Conservation (phyloP, 73 alveolate genomes). For the Diophrys appendiculata region DNA sequence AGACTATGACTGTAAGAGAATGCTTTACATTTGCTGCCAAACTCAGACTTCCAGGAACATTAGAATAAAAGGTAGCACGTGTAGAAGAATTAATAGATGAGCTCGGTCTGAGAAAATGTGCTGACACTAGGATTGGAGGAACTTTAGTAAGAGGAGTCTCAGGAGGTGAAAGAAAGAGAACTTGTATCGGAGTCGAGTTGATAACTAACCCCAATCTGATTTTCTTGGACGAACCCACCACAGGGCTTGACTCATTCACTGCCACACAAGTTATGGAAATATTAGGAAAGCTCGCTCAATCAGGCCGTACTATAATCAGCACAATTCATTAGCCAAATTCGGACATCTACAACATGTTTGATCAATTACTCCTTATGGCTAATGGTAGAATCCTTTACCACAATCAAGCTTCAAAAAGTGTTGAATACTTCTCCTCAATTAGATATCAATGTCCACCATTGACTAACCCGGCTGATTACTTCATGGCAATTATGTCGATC, state of each 20-base stretch:
- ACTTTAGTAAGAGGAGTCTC: constrained; percentile 74
- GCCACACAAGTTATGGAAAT: constrained; percentile 70
- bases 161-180: constrained; percentile 89
- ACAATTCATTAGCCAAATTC: constrained; percentile 91
- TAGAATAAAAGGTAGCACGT: constrained; percentile 46
- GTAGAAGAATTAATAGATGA: constrained; percentile 71
- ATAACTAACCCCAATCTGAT: constrained; percentile 82
- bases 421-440: constrained; percentile 65
- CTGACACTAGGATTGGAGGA: constrained; percentile 79
- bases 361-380: constrained; percentile 65
- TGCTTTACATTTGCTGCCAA: constrained; percentile 67
- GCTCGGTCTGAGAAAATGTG: constrained; percentile 73
- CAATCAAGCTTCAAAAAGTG: constrained; percentile 66
- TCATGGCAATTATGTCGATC: constrained; percentile 27
- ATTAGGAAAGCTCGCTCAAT: constrained; percentile 54
- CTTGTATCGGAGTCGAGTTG: constrained; percentile 85
- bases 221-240: constrained; percentile 88
- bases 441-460: constrained; percentile 46
- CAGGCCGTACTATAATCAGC: constrained; percentile 76
- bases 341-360: constrained; percentile 74
- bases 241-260: constrained; percentile 84
- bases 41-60: constrained; percentile 49
- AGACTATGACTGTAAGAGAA: constrained; percentile 66
- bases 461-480: constrained; percentile 50
- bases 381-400: constrained; percentile 74